Evolutionary conservation across 441 rosid genomes (phyloP).

Genomic region (Bruguiera hainesii): DNA sequence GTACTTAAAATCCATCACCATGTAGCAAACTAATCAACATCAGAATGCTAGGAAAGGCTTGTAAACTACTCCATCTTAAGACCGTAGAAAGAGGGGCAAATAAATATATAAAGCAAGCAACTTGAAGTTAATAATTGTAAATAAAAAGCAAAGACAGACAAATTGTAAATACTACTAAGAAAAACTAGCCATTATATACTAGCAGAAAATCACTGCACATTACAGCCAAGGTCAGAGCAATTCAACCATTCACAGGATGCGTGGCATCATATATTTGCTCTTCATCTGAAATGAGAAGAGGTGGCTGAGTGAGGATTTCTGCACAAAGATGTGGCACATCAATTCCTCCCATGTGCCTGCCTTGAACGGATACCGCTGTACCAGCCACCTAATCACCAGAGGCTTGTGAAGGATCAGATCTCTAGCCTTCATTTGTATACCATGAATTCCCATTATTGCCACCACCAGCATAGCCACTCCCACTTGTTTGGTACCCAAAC

Average conservation of each 20-base stretch:
- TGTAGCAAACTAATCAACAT: constrained; percentile 12
- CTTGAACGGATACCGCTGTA: constrained; percentile 53
- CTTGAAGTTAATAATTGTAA: constrained; percentile 21
- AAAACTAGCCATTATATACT: constrained; percentile 34
- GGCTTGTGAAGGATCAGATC: constrained; percentile 52
- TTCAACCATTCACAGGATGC: constrained; percentile 31
- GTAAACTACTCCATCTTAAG: constrained; percentile 22
- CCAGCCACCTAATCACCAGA: constrained; percentile 56
- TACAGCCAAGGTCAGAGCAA: constrained; percentile 36
- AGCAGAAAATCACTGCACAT: constrained; percentile 32
- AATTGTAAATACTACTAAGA: constrained; percentile 25
- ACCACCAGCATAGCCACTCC: constrained; percentile 36
- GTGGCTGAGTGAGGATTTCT: constrained; percentile 9
- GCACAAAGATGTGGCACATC: constrained; percentile 16
- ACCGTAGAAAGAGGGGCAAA: constrained; percentile 13
- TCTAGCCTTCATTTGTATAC: constrained; percentile 45
- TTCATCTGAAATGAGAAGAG: constrained; percentile 12
- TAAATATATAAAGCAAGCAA: constrained; percentile 12
- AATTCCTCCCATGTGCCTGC: constrained; percentile 67
- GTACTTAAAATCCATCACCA: not conserved
- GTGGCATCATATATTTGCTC: constrained; percentile 12
- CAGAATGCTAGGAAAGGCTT: constrained; percentile 20
- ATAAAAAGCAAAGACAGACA: constrained; percentile 20
- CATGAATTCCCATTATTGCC: constrained; percentile 52
- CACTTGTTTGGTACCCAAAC: constrained; percentile 41